phyloP scores from a whole-genome alignment of 2,329 filamentous ascomycete species.

The Neonectria coccinea region DNA sequence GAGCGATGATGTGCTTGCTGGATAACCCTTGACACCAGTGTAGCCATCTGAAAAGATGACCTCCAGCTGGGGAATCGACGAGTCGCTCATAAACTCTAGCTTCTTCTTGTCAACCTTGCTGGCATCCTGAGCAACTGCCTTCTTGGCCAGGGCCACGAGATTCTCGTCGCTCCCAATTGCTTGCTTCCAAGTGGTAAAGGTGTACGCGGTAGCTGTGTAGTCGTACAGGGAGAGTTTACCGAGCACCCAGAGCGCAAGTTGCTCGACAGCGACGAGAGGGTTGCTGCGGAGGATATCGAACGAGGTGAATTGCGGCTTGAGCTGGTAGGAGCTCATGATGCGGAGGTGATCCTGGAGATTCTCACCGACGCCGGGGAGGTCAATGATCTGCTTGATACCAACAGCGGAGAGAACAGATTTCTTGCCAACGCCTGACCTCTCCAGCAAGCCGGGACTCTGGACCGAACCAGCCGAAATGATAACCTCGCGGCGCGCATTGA shows the following conservation, averaged over 20 bases:
- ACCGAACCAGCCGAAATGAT: slow-evolving; percentile 27
- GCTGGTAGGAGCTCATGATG: slow-evolving; percentile 50
- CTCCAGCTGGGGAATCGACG: slow-evolving; percentile 43
- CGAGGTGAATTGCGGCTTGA: slow-evolving; percentile 32
- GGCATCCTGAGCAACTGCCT: slow-evolving; percentile 44
- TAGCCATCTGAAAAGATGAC: slow-evolving; percentile 48
- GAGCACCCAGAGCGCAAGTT: slow-evolving; percentile 37
- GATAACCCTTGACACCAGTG: slow-evolving; percentile 46
- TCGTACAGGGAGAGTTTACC: slow-evolving; percentile 37
- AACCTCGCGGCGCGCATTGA: slow-evolving; percentile 34
- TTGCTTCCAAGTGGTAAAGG: slow-evolving; percentile 40
- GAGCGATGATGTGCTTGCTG: slow-evolving; percentile 40
- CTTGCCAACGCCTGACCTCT: slow-evolving; percentile 29
- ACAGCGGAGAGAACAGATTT: slow-evolving; percentile 19
- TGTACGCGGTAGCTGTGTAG: slow-evolving; percentile 37
- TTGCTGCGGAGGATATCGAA: slow-evolving; percentile 38
- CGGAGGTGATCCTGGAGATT: slow-evolving; percentile 50
- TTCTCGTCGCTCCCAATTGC: slow-evolving; percentile 31
- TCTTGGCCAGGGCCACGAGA: slow-evolving; percentile 27
- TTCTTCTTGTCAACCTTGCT: slow-evolving; percentile 54
- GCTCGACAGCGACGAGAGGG: slow-evolving; percentile 29
- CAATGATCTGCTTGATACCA: slow-evolving; percentile 19
- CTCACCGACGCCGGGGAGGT: slow-evolving; percentile 28
- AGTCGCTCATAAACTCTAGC: slow-evolving; percentile 52
- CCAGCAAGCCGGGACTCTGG: slow-evolving; percentile 29